phyloP scores from a whole-genome alignment of 352 stramenopile genomes.

The Globisporangium orthogonon region DNA sequence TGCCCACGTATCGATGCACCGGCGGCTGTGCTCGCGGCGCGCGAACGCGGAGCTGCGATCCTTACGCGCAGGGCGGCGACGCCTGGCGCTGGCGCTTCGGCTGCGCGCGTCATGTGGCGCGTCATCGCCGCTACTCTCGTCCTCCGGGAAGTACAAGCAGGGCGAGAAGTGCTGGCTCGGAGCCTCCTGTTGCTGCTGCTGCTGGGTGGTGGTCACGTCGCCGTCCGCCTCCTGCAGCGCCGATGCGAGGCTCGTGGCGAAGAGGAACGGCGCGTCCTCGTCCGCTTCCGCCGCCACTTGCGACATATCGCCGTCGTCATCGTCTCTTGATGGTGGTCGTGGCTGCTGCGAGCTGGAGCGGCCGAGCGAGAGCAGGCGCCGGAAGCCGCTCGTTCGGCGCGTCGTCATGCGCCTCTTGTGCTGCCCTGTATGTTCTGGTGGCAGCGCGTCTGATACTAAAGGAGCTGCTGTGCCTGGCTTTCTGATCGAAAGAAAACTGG shows the following conservation, averaged over 20 bases:
- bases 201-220: not conserved
- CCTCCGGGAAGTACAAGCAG: constrained; percentile 12
- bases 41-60: constrained; percentile 10
- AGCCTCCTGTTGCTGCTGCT: not conserved
- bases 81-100: not conserved
- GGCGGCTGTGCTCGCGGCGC: constrained; percentile 17
- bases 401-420: not conserved
- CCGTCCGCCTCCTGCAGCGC: constrained; percentile 4
- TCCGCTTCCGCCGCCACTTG: no score
- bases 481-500: not conserved
- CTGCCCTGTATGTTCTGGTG: not conserved
- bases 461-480: not conserved
- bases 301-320: no score
- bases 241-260: constrained; percentile 11
- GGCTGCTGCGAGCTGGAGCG: not conserved
- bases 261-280: constrained; percentile 8
- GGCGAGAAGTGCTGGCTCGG: constrained; percentile 9
- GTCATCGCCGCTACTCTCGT: not conserved
- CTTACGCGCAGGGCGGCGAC: constrained; percentile 1
- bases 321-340: no score
- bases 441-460: not conserved
- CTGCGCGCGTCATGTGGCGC: not conserved
- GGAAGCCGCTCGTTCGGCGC: not conserved
- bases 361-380: constrained; percentile 12
- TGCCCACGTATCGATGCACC: constrained; percentile 43